These are phyloP conservation scores for Cyberlindnera misumaiensis DNA, from an alignment of 805 yeast genomes.

Conservation along the genomic window DNA sequence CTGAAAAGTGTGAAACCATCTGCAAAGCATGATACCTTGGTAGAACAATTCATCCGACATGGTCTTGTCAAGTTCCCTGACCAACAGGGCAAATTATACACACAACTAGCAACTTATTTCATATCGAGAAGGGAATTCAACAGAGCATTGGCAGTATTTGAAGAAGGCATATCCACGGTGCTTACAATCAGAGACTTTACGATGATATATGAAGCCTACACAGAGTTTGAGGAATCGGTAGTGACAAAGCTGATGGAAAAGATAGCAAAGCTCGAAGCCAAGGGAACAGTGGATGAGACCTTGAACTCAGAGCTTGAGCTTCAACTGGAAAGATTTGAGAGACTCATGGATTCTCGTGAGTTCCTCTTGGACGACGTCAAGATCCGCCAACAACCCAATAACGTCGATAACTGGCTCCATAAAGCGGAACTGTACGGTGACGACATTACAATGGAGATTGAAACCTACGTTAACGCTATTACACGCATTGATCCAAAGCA, in stretches of 20 bases:
- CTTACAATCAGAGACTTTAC: slow-evolving; percentile 56
- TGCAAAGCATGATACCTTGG: slow-evolving; percentile 15
- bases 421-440: slow-evolving; percentile 41
- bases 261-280: slow-evolving; percentile 6
- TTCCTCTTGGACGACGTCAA: slow-evolving; percentile 60
- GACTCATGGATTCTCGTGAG: slow-evolving; percentile 48
- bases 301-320: slow-evolving; percentile 33
- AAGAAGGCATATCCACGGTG: slow-evolving; percentile 40
- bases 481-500: slow-evolving; percentile 52
- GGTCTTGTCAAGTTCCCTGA: slow-evolving; percentile 47
- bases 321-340: slow-evolving; percentile 43
- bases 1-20: slow-evolving; percentile 19
- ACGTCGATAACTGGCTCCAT: slow-evolving; percentile 63
- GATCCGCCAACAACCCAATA: slow-evolving; percentile 53
- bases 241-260: slow-evolving; percentile 21
- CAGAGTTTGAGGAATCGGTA: slow-evolving; percentile 51
- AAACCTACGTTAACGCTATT: slow-evolving; percentile 60
- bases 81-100: slow-evolving; percentile 44
- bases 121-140: slow-evolving; percentile 28
- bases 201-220: slow-evolving; percentile 51
- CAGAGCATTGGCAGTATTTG: slow-evolving; percentile 37
- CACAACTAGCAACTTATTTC: slow-evolving; percentile 42
- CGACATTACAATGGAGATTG: slow-evolving; percentile 37
- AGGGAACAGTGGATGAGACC: slow-evolving; percentile 1
- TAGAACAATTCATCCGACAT: slow-evolving; percentile 29